Evolutionary conservation across 2,329 filamentous ascomycete genomes (phyloP), one percentile per base, ranked within the genome.

Genomic region (Microdochium bolleyi): DNA sequence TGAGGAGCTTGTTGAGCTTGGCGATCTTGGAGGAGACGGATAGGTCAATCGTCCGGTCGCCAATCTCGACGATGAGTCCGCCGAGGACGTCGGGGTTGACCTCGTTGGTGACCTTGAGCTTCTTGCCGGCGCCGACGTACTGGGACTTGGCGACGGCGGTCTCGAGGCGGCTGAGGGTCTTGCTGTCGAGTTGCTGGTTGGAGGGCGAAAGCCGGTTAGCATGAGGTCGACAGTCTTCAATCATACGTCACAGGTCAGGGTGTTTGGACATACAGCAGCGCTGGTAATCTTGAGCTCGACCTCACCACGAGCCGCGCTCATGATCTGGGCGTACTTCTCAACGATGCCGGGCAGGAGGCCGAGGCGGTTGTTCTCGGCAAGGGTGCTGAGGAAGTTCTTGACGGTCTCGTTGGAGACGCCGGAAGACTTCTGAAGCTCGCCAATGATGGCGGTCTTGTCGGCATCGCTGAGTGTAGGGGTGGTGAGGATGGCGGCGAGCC

Each of bases 1-100:
- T 92, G 70, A 99, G 88, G 72, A 96, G 86, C 87, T 97, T 99
- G 89, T 99, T 99, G 84, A 99, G 89, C 85, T 91, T 95, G 72
- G 89, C 83, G 74, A 99, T 87, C 83, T 92, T 95, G 71, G 88
- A 80, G 50, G 92, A 92, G 67, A 99, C 92, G 75, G 88, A 94
- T 64, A 96, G 87, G 76, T 99, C 94, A 70, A 99, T 96, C 72
- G 92, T 97, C 70, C 92, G 88, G 82, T 97, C 92, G 67, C 92
- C 92, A 63, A 97, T 88, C 78, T 97, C 92, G 68, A 99, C 92
- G 61, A 99, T 76, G 62, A 99, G 85, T 57, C 94, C 94, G 61
- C 94, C 94, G 61, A 95, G 76, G 68, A 99, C 92, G 55, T 97
- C 92, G 57, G 92, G 82, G 83, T 96, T 94, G 73, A 97, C 88